phyloP scores from a whole-genome alignment of 2,329 filamentous ascomycete species.

The Penicillium vulpinum region DNA sequence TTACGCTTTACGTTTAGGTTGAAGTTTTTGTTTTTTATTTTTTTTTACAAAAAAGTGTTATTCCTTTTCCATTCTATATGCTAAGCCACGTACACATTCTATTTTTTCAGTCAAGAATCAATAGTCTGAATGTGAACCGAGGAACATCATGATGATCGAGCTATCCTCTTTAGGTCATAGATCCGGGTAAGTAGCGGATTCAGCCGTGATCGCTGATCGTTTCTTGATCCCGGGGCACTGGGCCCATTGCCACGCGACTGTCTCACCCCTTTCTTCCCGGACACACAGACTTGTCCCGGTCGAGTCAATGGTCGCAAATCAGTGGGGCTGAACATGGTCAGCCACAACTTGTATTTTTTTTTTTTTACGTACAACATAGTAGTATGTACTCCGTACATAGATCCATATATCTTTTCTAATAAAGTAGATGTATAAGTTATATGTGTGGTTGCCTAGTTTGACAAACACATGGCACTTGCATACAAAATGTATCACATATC shows the following conservation, averaged over 20 bases:
- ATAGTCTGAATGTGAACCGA: slow-evolving; percentile 5
- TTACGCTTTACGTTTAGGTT: not conserved
- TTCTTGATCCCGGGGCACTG: slow-evolving; percentile 9
- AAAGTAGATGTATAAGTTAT: no score
- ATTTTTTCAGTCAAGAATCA: not conserved
- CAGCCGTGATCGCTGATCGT: slow-evolving; percentile 15
- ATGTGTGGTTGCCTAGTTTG: slow-evolving; percentile 17
- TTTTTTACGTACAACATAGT: no score
- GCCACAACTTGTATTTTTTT: slow-evolving; percentile 3
- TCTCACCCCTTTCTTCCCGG: slow-evolving; percentile 11
- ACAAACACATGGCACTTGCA: slow-evolving; percentile 29
- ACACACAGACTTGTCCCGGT: not conserved
- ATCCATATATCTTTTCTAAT: no score
- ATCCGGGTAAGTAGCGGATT: slow-evolving; percentile 11
- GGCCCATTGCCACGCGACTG: slow-evolving; percentile 13
- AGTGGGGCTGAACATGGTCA: slow-evolving; percentile 6
- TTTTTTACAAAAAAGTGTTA: no score
- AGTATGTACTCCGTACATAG: no score
- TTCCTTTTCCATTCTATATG: not conserved
- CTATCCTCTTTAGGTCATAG: slow-evolving; percentile 13
- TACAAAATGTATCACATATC: slow-evolving; percentile 10
- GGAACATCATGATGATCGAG: not conserved
- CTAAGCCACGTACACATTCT: not conserved
- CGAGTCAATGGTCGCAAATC: slow-evolving; percentile 4
- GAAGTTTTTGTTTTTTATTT: no score